Evolutionary conservation across 345 rosid genomes (phyloP), one percentile per base, ranked within the genome.

Genomic region (Adansonia digitata): DNA sequence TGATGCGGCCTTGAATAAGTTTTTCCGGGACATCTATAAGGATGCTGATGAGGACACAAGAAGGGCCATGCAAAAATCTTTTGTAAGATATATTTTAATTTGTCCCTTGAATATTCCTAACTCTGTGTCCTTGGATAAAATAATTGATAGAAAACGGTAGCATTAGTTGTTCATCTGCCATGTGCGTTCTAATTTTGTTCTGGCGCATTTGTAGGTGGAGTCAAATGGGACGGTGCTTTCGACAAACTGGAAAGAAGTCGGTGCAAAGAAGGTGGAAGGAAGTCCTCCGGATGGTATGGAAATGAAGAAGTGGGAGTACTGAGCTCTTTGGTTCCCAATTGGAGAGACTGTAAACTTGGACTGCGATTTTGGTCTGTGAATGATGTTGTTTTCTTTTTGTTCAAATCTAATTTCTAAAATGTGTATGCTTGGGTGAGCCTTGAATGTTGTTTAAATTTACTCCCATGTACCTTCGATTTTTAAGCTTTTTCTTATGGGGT

Each of bases 271-370:
- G 84, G 91, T 92, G 35, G 94, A 91, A 69, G 97, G 98, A 76
- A 92, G 97, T 69, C 88, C 98, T 46, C 97, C 97, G 0, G 97
- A 91, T 15, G 98, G 98, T 56, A 94, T 94, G 98, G 94, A 94
- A 81, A 79, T 94, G 88, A 93, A 79, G 87, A 90, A 89, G 78
- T 93, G 99, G 98, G 98, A 95, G 76, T 68, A 65, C 67, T 89
- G 78, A 2, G 24, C 39, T 64, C 49, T n/a, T 69, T 53, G 17
- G 17, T 45, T 2, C 71, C 42, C 26, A 15, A 35, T 1, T 37
- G 71, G 59, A 37, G 18, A 56, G 7, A 46, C 2, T 81, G 65
- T 78, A 69, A 67, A n/a, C 4, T 74, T 53, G 34, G 74, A 66
- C 34, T 37, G 24, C 1, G 35, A 61, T 65, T 70, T 81, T 78